A percentile compares a stretch with the other conserved stretches of the same genome.
Conservation (phyloP, 176 grass and related monocot species). For the Carex littledalei region DNA sequence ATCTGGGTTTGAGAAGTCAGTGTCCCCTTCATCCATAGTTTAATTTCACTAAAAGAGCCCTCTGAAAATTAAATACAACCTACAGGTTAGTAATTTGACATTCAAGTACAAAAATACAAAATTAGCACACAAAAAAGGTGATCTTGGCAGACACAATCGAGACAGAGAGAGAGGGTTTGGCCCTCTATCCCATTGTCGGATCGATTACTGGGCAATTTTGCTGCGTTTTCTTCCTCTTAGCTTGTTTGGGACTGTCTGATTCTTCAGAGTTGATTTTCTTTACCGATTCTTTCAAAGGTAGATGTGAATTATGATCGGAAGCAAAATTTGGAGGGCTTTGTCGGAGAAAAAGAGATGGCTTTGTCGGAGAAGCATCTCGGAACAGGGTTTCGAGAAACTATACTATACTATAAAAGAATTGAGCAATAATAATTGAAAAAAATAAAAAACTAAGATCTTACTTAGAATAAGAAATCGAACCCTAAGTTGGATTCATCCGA, state of each 20-base stretch:
- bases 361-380: neutral
- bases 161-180: neutral
- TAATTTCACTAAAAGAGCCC: neutral
- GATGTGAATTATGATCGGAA: neutral
- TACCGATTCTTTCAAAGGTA: neutral
- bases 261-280: neutral
- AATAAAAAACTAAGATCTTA: neutral
- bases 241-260: neutral
- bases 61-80: neutral
- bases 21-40: constrained; percentile 53
- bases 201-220: neutral
- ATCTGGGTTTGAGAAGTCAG: constrained; percentile 47
- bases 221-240: neutral
- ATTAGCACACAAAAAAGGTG: neutral
- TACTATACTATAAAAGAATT: neutral
- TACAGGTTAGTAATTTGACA: neutral
- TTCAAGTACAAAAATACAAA: neutral
- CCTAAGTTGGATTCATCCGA: neutral
- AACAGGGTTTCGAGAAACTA: neutral
- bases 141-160: neutral
- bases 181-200: neutral
- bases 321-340: neutral
- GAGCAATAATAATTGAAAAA: neutral
- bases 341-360: neutral
- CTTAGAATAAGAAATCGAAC: neutral